Evolutionary conservation across 202 grass and related monocot genomes (phyloP).

Genomic region (Schoenoplectus triqueter): DNA sequence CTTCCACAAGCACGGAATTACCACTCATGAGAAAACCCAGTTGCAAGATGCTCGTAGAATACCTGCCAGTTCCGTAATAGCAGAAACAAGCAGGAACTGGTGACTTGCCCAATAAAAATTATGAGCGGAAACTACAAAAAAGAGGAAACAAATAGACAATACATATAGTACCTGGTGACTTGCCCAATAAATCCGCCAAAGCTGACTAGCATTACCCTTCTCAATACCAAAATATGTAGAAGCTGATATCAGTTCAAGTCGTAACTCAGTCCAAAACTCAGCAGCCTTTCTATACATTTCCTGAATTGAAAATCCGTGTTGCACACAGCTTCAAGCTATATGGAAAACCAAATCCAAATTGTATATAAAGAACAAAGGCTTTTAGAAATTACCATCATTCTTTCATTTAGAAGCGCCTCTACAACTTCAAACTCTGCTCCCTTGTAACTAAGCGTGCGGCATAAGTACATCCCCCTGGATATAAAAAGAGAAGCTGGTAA

Average conservation of each 20-base stretch:
- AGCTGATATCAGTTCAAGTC: conserved; percentile 86
- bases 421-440: conserved; percentile 92
- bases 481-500: conserved; percentile 43
- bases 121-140: background rate
- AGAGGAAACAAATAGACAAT: background rate
- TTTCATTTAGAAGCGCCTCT: conserved; percentile 84
- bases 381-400: conserved; percentile 77
- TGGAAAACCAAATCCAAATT: background rate
- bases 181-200: conserved; percentile 96
- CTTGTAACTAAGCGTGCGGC: conserved; percentile 96
- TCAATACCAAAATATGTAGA: conserved; percentile 74
- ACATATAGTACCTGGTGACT: conserved; percentile 85
- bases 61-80: conserved; percentile 1
- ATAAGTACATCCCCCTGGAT: conserved; percentile 97
- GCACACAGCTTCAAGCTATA: conserved; percentile 7
- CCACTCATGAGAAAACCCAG: conserved; percentile 20
- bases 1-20: background rate
- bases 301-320: conserved; percentile 53
- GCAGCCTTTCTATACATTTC: conserved; percentile 88
- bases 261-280: conserved; percentile 79
- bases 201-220: conserved; percentile 73
- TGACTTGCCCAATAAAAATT: background rate
- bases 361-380: conserved; percentile 12
- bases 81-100: conserved; percentile 16
- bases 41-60: conserved; percentile 16